A percentile compares a stretch with the other conserved stretches of the same genome.
Conservation (phyloP, 306 rosid genomes). For the Chamaecrista fasciculata region DNA sequence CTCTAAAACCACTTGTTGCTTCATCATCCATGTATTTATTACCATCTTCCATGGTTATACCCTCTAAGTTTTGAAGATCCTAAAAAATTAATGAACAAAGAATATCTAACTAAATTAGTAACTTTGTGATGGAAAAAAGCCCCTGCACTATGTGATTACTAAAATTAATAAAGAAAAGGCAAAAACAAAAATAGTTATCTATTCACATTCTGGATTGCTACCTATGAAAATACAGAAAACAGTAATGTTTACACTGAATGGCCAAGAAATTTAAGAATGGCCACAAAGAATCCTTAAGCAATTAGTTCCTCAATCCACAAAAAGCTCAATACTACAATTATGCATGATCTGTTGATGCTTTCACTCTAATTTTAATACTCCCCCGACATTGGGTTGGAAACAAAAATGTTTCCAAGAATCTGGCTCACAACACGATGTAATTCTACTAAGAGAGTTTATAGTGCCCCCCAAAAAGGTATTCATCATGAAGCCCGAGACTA, state of each 20-base stretch:
- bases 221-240: slow-evolving; percentile 8
- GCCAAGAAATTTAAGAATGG: neutral
- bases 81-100: slow-evolving; percentile 31
- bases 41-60: slow-evolving; percentile 46
- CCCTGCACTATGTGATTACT: slow-evolving; percentile 18
- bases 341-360: neutral
- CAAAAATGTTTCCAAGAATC: neutral
- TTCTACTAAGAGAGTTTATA: neutral
- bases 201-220: slow-evolving; percentile 16
- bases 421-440: neutral
- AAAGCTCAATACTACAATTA: neutral
- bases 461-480: neutral
- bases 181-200: slow-evolving; percentile 23
- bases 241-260: neutral
- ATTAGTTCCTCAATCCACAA: slow-evolving; percentile 17
- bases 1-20: slow-evolving; percentile 32
- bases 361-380: neutral
- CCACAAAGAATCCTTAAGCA: neutral
- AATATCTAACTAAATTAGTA: slow-evolving; percentile 12
- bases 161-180: slow-evolving; percentile 4
- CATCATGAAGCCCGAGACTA: neutral
- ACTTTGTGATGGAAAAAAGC: slow-evolving; percentile 15
- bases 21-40: slow-evolving; percentile 37
- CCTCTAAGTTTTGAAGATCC: slow-evolving; percentile 46
- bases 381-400: neutral